Percentiles rank a stretch among this genome's conserved stretches.
Evolutionary conservation across 768 basidiomycete genomes (phyloP).

Genomic region (Phaeotremella skinneri): DNA sequence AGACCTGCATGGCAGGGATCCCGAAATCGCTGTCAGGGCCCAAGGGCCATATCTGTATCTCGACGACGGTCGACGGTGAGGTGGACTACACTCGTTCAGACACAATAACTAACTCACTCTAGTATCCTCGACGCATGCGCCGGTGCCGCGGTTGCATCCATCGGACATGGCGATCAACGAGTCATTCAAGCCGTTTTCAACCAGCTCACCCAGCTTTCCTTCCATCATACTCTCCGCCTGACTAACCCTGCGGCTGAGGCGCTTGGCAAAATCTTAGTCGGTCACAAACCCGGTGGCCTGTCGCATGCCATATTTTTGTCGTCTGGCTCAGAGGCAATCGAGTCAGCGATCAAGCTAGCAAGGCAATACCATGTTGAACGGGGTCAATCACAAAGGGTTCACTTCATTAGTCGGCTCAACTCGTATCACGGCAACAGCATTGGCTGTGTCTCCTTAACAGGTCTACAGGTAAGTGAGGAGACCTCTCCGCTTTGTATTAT

Average conservation of each 20-base stretch:
- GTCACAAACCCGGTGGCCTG: slow-evolving; percentile 60
- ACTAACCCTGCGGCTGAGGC: slow-evolving; percentile 75
- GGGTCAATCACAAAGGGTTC: slow-evolving; percentile 66
- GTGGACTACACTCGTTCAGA: neutral
- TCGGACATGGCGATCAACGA: slow-evolving; percentile 71
- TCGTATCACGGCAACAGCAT: slow-evolving; percentile 79
- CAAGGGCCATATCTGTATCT: slow-evolving; percentile 19
- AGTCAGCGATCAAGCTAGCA: slow-evolving; percentile 73
- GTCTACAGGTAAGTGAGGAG: slow-evolving; percentile 48
- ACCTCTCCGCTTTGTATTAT: slow-evolving; percentile 64
- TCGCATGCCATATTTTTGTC: slow-evolving; percentile 68
- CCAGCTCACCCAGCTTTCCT: slow-evolving; percentile 15
- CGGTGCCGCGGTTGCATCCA: slow-evolving; percentile 77
- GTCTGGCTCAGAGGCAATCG: slow-evolving; percentile 84
- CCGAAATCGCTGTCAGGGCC: slow-evolving; percentile 19
- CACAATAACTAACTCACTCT: neutral
- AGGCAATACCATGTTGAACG: slow-evolving; percentile 67
- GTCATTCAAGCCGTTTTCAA: slow-evolving; percentile 55
- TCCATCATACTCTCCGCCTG: slow-evolving; percentile 16
- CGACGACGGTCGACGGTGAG: slow-evolving; percentile 21
- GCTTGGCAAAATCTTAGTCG: slow-evolving; percentile 65
- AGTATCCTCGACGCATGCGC: slow-evolving; percentile 65
- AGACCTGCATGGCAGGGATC: slow-evolving; percentile 14
- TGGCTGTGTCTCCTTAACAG: slow-evolving; percentile 16
- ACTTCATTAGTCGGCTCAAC: slow-evolving; percentile 74